A percentile compares a stretch with the other conserved stretches of the same genome.
phyloP scores from a whole-genome alignment of 257 asterid species.

The Solanum piurae region DNA sequence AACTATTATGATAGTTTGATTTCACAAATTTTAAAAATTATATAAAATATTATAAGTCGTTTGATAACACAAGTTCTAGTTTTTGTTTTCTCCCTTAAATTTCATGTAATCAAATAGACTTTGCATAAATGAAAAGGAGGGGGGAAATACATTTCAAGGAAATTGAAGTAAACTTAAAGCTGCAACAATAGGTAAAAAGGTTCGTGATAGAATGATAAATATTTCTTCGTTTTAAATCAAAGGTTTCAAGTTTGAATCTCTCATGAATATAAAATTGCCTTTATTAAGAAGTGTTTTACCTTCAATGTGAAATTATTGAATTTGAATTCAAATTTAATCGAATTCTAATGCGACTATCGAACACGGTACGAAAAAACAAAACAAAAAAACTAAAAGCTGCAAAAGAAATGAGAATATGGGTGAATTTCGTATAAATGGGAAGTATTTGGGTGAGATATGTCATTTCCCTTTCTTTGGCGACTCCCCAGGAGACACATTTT shows the following conservation, averaged over 20 bases:
- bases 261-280: neutral
- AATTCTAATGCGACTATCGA: neutral
- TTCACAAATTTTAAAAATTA: neutral
- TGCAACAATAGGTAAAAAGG: too few species aligned
- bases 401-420: neutral
- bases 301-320: fast-evolving
- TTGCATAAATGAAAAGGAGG: neutral
- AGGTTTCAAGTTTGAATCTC: fast-evolving
- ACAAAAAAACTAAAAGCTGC: neutral
- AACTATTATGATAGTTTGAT: neutral
- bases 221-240: neutral
- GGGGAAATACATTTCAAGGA: neutral
- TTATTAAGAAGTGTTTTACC: neutral
- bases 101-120: neutral
- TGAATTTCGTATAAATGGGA: constrained; percentile 1
- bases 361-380: neutral
- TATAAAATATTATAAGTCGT: neutral
- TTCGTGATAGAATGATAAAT: too few species aligned
- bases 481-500: constrained; percentile 31
- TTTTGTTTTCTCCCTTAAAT: neutral
- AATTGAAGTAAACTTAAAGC: neutral
- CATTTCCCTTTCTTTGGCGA: constrained; percentile 25
- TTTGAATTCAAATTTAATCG: neutral
- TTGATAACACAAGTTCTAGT: neutral
- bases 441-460: neutral